A percentile compares a stretch with the other conserved stretches of the same genome.
These are phyloP conservation scores for Pichia norvegensis DNA, from an alignment of 1,139 yeast species.

Conservation along the genomic window DNA sequence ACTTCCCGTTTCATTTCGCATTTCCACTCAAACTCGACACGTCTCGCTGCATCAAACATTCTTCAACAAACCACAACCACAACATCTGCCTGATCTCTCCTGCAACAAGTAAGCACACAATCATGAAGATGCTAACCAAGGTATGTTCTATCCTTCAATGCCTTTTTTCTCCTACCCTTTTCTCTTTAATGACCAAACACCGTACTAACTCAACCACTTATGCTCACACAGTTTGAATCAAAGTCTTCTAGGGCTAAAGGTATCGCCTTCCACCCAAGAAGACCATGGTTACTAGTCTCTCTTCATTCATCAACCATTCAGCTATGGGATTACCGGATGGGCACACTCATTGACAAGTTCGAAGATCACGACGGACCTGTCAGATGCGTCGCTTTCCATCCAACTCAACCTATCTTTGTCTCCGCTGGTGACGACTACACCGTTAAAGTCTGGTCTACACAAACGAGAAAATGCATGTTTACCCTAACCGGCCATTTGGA, in stretches of 20 bases:
- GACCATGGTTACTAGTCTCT: slow-evolving; percentile 95
- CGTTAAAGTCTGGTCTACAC: slow-evolving; percentile 93
- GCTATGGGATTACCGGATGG: slow-evolving; percentile 99
- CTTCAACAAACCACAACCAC: no score
- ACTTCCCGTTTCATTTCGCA: no score
- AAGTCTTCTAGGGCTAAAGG: slow-evolving; percentile 98
- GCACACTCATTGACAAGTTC: slow-evolving; percentile 89
- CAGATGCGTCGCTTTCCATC: slow-evolving; percentile 91
- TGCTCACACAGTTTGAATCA: slow-evolving; percentile 66
- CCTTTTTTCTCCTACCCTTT: background rate
- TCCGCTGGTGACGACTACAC: slow-evolving; percentile 97
- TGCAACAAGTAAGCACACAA: background rate
- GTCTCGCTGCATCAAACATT: no score
- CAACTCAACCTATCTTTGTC: slow-evolving; percentile 93
- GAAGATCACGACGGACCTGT: slow-evolving; percentile 99
- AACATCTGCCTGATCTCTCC: background rate
- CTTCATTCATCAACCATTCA: slow-evolving; percentile 93
- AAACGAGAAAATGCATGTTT: slow-evolving; percentile 83
- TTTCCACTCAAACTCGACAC: no score
- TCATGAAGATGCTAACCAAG: slow-evolving; percentile 92
- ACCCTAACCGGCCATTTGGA: slow-evolving; percentile 91
- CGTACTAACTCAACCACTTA: slow-evolving; percentile 10
- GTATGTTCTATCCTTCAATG: slow-evolving; percentile 28
- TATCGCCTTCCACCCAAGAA: slow-evolving; percentile 93
- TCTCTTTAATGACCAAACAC: background rate